Conservation (phyloP, 257 asterid genomes). For the Lantana camara region DNA sequence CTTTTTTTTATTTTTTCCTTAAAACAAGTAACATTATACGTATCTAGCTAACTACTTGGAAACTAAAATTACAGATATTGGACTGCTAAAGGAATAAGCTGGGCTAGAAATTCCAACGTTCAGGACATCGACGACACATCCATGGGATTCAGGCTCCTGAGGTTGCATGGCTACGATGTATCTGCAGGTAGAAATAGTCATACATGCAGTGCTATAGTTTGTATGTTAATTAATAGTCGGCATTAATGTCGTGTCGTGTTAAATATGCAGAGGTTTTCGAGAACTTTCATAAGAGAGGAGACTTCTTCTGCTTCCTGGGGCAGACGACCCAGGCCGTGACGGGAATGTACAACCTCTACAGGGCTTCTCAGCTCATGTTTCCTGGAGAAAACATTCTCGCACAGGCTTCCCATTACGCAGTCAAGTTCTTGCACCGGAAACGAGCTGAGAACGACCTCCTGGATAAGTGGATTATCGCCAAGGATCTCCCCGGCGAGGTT, state of each 20-base stretch:
- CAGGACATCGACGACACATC: slow-evolving; percentile 93
- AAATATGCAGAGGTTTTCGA: slow-evolving; percentile 57
- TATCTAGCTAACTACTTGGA: no score
- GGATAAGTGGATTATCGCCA: slow-evolving; percentile 93
- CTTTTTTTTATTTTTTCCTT: no score
- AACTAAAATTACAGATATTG: slow-evolving; percentile 70
- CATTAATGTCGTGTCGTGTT: not conserved
- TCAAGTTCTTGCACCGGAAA: slow-evolving; percentile 51
- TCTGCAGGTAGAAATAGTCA: slow-evolving; percentile 70
- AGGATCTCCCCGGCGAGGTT: slow-evolving; percentile 97
- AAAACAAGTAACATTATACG: no score
- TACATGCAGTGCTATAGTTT: not conserved
- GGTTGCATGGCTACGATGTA: slow-evolving; percentile 80
- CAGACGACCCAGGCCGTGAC: slow-evolving; percentile 90
- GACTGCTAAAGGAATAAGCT: slow-evolving; percentile 79
- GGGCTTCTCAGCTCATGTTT: slow-evolving; percentile 80
- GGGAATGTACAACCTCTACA: slow-evolving; percentile 78
- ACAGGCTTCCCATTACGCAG: slow-evolving; percentile 50
- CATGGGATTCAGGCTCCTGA: slow-evolving; percentile 85
- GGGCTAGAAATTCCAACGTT: slow-evolving; percentile 81
- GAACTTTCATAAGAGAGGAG: slow-evolving; percentile 67
- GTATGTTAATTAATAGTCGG: not conserved
- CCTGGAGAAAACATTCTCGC: slow-evolving; percentile 60
- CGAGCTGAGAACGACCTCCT: slow-evolving; percentile 52
- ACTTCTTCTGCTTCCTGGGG: slow-evolving; percentile 77